These are phyloP conservation scores for Lactifluus hygrophoroides DNA, from an alignment of 768 basidiomycete genomes.

Conservation along the genomic window DNA sequence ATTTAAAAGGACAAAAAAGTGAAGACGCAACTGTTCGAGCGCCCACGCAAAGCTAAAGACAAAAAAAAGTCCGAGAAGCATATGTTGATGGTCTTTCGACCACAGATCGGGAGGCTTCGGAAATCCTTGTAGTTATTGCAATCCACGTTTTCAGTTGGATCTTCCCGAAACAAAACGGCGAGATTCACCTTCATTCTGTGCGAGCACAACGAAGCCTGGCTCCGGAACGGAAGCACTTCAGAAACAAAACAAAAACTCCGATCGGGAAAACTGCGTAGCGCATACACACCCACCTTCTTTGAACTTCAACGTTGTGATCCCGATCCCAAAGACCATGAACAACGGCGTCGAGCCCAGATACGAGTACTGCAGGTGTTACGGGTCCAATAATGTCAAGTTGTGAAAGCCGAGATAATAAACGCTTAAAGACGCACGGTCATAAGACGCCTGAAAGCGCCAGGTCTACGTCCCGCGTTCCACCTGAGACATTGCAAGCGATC, in stretches of 20 bases:
- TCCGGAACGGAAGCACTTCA: background rate
- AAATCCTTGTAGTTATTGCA: conserved; percentile 28
- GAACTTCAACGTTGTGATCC: conserved; percentile 60
- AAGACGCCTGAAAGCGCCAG: conserved; percentile 78
- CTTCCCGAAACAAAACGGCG: too few species aligned
- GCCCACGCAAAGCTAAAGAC: conserved; percentile 67
- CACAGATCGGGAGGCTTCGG: conserved; percentile 52
- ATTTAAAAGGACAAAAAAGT: conserved; percentile 1
- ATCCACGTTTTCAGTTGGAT: too few species aligned
- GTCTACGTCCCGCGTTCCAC: conserved; percentile 70
- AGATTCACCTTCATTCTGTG: conserved; percentile 27
- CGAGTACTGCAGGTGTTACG: conserved; percentile 47
- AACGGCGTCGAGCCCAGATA: conserved; percentile 64
- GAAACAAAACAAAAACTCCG: background rate
- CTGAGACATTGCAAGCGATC: conserved; percentile 67
- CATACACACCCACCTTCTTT: conserved; percentile 46
- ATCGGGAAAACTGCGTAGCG: too few species aligned
- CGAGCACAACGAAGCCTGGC: conserved; percentile 25
- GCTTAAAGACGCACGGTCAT: conserved; percentile 64
- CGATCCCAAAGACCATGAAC: conserved; percentile 53
- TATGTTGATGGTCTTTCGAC: conserved; percentile 34
- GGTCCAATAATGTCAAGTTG: background rate
- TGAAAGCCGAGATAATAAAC: background rate
- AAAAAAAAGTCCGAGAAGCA: conserved; percentile 64
- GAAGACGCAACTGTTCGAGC: conserved; percentile 58